Conservation (phyloP, 495 filamentous ascomycete genomes). For the Jackrogersella multiformis region DNA sequence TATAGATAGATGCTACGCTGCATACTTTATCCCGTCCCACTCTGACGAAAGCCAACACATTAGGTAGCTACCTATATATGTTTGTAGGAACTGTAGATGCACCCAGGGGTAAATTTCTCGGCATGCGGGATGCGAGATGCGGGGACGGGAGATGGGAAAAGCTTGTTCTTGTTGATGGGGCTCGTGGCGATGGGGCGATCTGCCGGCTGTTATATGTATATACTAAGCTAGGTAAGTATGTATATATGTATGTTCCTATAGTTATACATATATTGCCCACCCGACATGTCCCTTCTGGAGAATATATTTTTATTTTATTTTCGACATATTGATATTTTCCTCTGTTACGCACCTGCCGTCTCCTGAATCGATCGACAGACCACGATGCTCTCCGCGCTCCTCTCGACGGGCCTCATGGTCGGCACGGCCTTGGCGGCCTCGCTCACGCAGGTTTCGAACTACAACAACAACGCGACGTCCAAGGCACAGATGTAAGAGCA, state of each 20-base stretch:
- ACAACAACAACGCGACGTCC: slow-evolving; percentile 52
- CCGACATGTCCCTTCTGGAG: neutral
- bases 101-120: slow-evolving; percentile 23
- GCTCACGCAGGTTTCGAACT: slow-evolving; percentile 49
- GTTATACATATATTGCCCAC: slow-evolving; percentile 16
- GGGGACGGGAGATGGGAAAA: slow-evolving; percentile 22
- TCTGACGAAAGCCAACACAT: slow-evolving; percentile 5
- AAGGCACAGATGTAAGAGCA: slow-evolving; percentile 50
- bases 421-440: slow-evolving; percentile 39
- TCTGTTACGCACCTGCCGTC: neutral
- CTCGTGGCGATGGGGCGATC: slow-evolving; percentile 16
- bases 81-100: slow-evolving; percentile 22
- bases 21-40: slow-evolving; percentile 14
- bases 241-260: too few relatives aligned
- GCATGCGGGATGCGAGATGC: slow-evolving; percentile 22
- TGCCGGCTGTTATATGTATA: slow-evolving; percentile 19
- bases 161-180: slow-evolving; percentile 14
- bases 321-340: slow-evolving; percentile 9
- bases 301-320: too few relatives aligned
- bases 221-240: too few relatives aligned
- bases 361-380: neutral
- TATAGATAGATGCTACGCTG: slow-evolving; percentile 4
- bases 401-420: slow-evolving; percentile 32
- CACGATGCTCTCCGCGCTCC: slow-evolving; percentile 29
- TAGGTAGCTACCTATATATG: neutral